Base-by-base conservation (phyloP, 2,329 filamentous ascomycete genomes). In the Alternaria sp. region DNA sequence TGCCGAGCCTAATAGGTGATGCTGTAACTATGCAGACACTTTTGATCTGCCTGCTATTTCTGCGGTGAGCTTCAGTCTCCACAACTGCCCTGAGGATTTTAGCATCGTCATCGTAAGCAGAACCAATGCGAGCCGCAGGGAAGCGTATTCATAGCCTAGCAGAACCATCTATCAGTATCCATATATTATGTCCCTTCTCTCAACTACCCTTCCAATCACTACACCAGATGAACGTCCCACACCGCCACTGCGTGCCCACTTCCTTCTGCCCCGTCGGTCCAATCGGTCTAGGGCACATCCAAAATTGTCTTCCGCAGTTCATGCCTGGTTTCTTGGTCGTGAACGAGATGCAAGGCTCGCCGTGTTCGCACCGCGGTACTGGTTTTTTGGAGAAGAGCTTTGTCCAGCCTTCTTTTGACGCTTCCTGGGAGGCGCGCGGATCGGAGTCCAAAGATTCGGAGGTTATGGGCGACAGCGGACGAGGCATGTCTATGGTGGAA, bases 261-360 rank as follows among this genome's bases (percentile, higher is more conserved):
- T 97, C 94, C 77, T 96, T 96, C 70, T 91, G 88, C 0, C 93
- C 96, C 23, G 90, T 92, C 1, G 93, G 93, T 0, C 93, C 95
- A 2, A 98, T 81, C 5, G 96, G 96, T 44, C 90, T 86, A 13
- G 51, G 78, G 74, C 89, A 91, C 73, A 90, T 89, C 87, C 87
- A 91, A 74, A 91, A 91, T 9, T 85, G 85, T 25, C 89, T 81
- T 0, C 89, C 89, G 67, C 86, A 90, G 74, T 98, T 99, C 66
- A 92, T 83, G 2, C 96, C 96, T 1, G 93, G 86, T 76, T 98
- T 98, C 82, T 95, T 97, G 1, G 94, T 97, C 17, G 90, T 86
- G 55, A 95, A 83, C 68, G 86, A 92, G 67, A 93, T 91, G 79
- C 96, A 98, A 3, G 92, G 91, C 72, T 98, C 94, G 57, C 89